Conservation (phyloP, 1,284 basidiomycete species). For the Earliella scabrosa region DNA sequence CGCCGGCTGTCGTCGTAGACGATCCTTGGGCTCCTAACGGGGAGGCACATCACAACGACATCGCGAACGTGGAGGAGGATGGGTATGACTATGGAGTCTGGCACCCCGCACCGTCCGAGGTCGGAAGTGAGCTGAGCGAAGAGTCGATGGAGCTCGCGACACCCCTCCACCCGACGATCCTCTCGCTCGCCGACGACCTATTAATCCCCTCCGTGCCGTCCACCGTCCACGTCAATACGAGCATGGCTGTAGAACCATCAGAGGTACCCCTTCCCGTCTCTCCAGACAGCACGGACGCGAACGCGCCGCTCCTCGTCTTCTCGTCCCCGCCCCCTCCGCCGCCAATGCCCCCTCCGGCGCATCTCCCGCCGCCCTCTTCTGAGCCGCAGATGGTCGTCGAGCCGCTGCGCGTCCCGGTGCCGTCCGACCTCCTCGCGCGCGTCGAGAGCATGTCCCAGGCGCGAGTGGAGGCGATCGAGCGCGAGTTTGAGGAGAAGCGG, state of each 20-base stretch:
- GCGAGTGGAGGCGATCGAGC: constrained; percentile 16
- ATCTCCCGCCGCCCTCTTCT: not conserved
- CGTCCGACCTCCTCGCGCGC: constrained; percentile 9
- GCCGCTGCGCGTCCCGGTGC: not conserved
- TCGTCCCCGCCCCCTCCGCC: constrained; percentile 1
- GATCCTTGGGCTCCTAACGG: not conserved
- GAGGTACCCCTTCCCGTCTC: constrained; percentile 24
- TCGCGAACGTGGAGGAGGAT: not conserved
- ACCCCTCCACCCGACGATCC: constrained; percentile 49
- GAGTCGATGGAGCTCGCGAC: constrained; percentile 63
- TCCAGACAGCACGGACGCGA: not conserved
- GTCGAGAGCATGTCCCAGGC: constrained; percentile 12
- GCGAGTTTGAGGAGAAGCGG: constrained; percentile 27
- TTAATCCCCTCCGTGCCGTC: constrained; percentile 4
- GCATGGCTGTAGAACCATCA: constrained; percentile 7
- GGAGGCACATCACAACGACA: not conserved
- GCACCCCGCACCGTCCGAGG: not conserved
- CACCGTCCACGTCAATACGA: not conserved
- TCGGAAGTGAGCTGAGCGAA: constrained; percentile 31
- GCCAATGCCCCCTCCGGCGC: not conserved
- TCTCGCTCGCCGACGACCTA: constrained; percentile 28
- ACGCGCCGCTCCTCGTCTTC: constrained; percentile 2
- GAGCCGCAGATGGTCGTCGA: not conserved
- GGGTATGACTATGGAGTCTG: not conserved
- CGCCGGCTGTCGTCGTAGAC: not conserved